Conservation (phyloP, 495 filamentous ascomycete species). For the Massariosphaeria phaeospora region DNA sequence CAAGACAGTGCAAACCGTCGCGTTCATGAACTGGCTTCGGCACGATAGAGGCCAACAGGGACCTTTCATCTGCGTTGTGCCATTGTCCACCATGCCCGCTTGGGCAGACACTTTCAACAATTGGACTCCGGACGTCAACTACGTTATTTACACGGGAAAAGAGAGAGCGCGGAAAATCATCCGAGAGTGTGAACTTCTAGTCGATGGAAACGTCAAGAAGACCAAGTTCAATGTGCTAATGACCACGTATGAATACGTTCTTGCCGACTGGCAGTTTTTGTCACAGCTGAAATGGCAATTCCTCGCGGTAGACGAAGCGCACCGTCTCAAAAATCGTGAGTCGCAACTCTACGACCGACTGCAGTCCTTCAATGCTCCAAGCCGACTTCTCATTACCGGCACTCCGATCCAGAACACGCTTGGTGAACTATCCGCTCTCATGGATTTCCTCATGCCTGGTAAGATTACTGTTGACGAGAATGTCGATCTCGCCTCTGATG, state of each 20-base stretch:
- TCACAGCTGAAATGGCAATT: slow-evolving; percentile 94
- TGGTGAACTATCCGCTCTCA: slow-evolving; percentile 80
- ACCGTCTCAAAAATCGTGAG: slow-evolving; percentile 92
- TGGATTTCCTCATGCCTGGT: slow-evolving; percentile 94
- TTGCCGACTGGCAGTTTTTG: slow-evolving; percentile 71
- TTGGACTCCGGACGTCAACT: slow-evolving; percentile 95
- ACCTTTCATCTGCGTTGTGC: slow-evolving; percentile 92
- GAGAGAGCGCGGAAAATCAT: slow-evolving; percentile 76
- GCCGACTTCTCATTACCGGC: slow-evolving; percentile 88
- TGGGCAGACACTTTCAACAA: slow-evolving; percentile 97
- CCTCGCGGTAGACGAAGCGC: slow-evolving; percentile 91
- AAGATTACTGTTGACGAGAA: slow-evolving; percentile 81
- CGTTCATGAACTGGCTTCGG: slow-evolving; percentile 97
- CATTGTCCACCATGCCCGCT: slow-evolving; percentile 89
- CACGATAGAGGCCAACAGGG: slow-evolving; percentile 86
- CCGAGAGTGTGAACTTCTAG: slow-evolving; percentile 78
- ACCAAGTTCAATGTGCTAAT: slow-evolving; percentile 93
- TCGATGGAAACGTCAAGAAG: slow-evolving; percentile 73
- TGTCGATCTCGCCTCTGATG: slow-evolving; percentile 69
- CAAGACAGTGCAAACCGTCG: slow-evolving; percentile 96
- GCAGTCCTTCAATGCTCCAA: slow-evolving; percentile 75
- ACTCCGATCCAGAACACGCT: slow-evolving; percentile 97
- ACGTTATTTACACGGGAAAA: slow-evolving; percentile 91
- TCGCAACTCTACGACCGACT: slow-evolving; percentile 85
- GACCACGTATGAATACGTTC: slow-evolving; percentile 92